Base-by-base conservation (phyloP, 2,329 filamentous ascomycete genomes). In the Didymella pomorum region DNA sequence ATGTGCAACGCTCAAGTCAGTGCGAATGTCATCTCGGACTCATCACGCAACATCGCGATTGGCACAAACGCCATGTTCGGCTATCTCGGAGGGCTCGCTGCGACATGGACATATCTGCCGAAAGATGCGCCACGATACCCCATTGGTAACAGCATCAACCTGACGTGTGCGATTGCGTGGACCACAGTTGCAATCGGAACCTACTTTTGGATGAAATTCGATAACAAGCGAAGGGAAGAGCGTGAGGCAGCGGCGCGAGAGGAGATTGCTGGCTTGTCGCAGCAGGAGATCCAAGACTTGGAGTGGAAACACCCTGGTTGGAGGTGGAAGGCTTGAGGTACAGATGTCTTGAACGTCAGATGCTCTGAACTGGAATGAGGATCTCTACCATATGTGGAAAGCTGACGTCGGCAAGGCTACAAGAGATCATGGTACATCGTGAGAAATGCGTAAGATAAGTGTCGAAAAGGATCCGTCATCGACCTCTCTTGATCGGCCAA, bases 231-330 rank as follows among this genome's bases (percentile, higher is more conserved):
- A 33, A 33, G 29, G 14, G 12, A 33, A 16, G 29, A 16, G 12
- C 29, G 29, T 33, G 29, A 33, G 29, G 29, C 29, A 16, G 29
- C 29, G 29, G 29, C 29, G 12, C 29, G 29, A 33, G 29, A 33
- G 14, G 29, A 33, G 29, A 5, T 33, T 33, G 29, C 29, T 33
- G 29, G 29, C 14, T 12, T 33, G 29, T 12, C 29, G 14, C 11
- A 33, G 29, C 29, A 33, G 3, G 82, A 84, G 60, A 70, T 89
- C 60, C 82, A 86, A 65, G 83, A 87, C 67, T 71, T 89, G 64
- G 87, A 89, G 66, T 89, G 86, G 86, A 64, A 60, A 44, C 86
- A 89, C 71, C 87, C 87, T 5, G 83, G 73, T 4, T 88, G 88
- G 70, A 78, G 82, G 60, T 88, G 86, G 87, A 81, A 79, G 65